Evolutionary conservation across 176 grass and related monocot genomes (phyloP).

Genomic region (Rhipidocladum racemiflorum): DNA sequence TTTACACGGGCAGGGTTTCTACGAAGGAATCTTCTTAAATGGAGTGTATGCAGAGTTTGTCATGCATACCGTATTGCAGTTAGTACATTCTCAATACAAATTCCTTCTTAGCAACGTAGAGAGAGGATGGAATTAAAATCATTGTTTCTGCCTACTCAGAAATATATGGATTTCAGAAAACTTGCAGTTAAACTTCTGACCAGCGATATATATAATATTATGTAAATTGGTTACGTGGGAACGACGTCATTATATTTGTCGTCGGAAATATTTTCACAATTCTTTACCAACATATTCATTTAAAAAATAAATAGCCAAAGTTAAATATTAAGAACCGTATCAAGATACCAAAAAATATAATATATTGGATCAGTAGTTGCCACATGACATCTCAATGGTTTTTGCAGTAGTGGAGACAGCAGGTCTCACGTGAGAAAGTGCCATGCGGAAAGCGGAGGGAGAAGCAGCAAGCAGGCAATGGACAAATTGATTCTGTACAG

Average conservation of each 20-base stretch:
- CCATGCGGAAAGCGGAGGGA: not conserved
- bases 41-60: not conserved
- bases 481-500: not conserved
- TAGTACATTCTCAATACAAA: not conserved
- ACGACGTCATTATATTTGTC: not conserved
- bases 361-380: not conserved
- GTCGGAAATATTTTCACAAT: not conserved
- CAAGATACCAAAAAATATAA: too few species aligned
- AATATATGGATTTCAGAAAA: not conserved
- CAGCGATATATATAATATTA: not conserved
- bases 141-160: not conserved
- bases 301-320: not conserved
- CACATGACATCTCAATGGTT: not conserved
- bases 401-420: not conserved
- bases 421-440: not conserved
- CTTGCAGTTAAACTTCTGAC: not conserved
- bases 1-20: not conserved
- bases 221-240: not conserved
- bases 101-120: not conserved
- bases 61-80: not conserved
- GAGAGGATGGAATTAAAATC: not conserved
- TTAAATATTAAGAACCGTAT: not conserved
- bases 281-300: not conserved
- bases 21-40: not conserved
- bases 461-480: not conserved